Percentiles rank a stretch among this genome's conserved stretches.
phyloP scores from a whole-genome alignment of 1,139 yeast genomes.

The Debaryomycetaceae sp. region DNA sequence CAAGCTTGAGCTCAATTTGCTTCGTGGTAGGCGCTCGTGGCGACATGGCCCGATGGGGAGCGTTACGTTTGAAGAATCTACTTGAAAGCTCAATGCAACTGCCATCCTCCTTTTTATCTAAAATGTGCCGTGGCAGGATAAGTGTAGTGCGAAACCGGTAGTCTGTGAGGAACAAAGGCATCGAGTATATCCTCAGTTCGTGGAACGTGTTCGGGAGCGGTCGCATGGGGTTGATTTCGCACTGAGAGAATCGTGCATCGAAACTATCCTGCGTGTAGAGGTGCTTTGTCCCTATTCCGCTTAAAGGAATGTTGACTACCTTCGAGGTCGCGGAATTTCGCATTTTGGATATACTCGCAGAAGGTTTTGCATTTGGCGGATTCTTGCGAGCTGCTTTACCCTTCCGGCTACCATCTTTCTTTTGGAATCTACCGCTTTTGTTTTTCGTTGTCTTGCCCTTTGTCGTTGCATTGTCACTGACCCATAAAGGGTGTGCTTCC shows the following conservation, averaged over 20 bases:
- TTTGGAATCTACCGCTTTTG: not conserved
- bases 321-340: too few species aligned
- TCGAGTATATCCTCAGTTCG: constrained; percentile 23
- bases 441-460: not conserved
- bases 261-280: constrained; percentile 13
- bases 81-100: constrained; percentile 22
- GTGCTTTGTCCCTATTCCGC: constrained; percentile 4
- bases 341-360: too few species aligned
- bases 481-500: constrained; percentile 89
- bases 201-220: constrained; percentile 8
- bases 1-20: constrained; percentile 20
- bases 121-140: constrained; percentile 23
- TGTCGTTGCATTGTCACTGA: not conserved
- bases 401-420: too few species aligned
- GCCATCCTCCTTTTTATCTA: constrained; percentile 12
- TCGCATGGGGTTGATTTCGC: constrained; percentile 24
- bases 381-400: too few species aligned
- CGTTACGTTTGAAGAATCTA: constrained; percentile 14
- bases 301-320: constrained; percentile 7
- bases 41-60: constrained; percentile 11
- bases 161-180: constrained; percentile 34
- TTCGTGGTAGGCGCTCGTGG: constrained; percentile 18
- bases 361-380: too few species aligned
- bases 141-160: constrained; percentile 20
- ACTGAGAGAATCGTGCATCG: constrained; percentile 12